phyloP scores from a whole-genome alignment of 495 filamentous ascomycete genomes.

The Cladorrhinum samala region DNA sequence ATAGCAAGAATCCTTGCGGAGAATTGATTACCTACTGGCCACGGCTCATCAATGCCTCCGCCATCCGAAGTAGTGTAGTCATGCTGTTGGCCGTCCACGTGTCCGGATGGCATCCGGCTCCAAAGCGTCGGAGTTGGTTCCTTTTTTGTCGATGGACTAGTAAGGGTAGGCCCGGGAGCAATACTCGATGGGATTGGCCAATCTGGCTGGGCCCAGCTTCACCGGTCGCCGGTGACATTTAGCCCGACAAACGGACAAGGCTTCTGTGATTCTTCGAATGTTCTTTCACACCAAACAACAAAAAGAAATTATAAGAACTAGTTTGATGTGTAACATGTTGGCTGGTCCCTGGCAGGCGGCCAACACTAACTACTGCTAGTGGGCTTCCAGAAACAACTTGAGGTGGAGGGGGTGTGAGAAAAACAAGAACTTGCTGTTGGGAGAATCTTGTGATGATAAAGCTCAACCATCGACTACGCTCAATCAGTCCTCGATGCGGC shows the following conservation, averaged over 20 bases:
- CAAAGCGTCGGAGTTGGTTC: constrained; percentile 7
- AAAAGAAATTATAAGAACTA: too few species aligned
- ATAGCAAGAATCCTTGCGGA: too few species aligned
- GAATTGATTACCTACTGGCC: too few species aligned
- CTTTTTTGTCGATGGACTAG: background rate
- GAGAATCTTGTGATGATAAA: too few species aligned
- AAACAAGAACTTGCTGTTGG: too few species aligned
- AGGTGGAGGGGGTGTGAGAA: too few species aligned
- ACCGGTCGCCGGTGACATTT: background rate
- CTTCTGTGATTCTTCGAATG: background rate
- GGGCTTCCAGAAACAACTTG: too few species aligned
- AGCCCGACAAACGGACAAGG: background rate
- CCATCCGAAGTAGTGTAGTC: background rate
- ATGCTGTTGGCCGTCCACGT: constrained; percentile 10
- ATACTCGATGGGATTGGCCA: background rate
- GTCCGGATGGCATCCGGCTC: constrained; percentile 14
- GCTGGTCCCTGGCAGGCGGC: too few species aligned
- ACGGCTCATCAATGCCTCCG: background rate
- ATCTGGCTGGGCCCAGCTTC: background rate
- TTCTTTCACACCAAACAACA: background rate
- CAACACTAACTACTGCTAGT: too few species aligned
- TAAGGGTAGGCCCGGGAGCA: background rate
- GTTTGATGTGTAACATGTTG: too few species aligned
- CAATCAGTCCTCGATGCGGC: background rate
- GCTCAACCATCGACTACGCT: too few species aligned